Evolutionary conservation across 345 rosid species (phyloP).

Genomic region (Citrus trifoliata): DNA sequence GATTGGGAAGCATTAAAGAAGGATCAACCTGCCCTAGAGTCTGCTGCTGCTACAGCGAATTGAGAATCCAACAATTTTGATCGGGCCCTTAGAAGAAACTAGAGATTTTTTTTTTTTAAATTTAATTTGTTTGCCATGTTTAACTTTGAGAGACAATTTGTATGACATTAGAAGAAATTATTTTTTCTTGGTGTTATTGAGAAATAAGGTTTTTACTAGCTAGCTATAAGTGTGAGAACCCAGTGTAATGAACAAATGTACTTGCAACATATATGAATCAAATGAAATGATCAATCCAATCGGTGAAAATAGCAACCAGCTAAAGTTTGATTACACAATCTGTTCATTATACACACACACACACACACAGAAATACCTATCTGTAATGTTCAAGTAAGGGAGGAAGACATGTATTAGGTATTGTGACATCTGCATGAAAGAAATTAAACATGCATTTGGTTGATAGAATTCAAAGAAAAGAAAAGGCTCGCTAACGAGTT

Average conservation of each 20-base stretch:
- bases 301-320: neutral
- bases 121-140: neutral
- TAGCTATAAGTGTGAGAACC: too few relatives aligned
- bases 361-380: too few relatives aligned
- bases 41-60: slow-evolving; percentile 33
- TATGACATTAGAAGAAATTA: neutral
- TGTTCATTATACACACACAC: too few relatives aligned
- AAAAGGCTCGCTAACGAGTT: too few relatives aligned
- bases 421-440: neutral
- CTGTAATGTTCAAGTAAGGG: too few relatives aligned
- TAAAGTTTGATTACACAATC: neutral
- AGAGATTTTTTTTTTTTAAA: neutral
- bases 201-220: neutral
- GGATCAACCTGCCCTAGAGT: slow-evolving; percentile 44
- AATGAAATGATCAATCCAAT: neutral
- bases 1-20: slow-evolving; percentile 60
- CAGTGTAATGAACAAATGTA: too few relatives aligned
- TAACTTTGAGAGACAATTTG: neutral
- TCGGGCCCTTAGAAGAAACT: neutral
- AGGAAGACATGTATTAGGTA: too few relatives aligned
- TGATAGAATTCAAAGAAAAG: neutral
- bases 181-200: neutral
- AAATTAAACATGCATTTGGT: neutral
- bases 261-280: too few relatives aligned
- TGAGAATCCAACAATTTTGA: slow-evolving; percentile 22